Conservation (phyloP, 2,329 filamentous ascomycete genomes). For the Monilinia fructicola region DNA sequence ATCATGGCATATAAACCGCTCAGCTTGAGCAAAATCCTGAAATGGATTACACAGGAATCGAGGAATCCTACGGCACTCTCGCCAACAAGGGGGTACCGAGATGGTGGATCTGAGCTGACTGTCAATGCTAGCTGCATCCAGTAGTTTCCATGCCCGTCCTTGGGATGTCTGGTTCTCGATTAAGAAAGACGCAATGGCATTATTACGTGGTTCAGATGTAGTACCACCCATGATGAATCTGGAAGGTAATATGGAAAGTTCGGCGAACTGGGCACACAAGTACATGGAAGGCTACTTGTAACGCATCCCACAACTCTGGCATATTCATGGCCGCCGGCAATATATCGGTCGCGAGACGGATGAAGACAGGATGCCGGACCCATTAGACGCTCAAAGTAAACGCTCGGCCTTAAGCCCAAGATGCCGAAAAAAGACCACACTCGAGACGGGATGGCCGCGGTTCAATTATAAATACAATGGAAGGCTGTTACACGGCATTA, state of each 20-base stretch:
- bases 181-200: not conserved
- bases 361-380: not conserved
- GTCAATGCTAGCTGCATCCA: slow-evolving; percentile 13
- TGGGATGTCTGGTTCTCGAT: not conserved
- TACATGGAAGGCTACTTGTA: not conserved
- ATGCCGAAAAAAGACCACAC: not conserved
- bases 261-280: not conserved
- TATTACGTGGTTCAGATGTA: not conserved
- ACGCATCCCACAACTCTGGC: not conserved
- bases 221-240: not conserved
- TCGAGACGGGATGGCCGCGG: not conserved
- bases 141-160: slow-evolving; percentile 12
- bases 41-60: slow-evolving; percentile 17
- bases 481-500: not conserved
- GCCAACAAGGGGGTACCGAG: slow-evolving; percentile 4
- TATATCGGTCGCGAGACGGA: slow-evolving; percentile 4
- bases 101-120: slow-evolving; percentile 22
- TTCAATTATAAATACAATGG: not conserved
- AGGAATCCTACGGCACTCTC: slow-evolving; percentile 12
- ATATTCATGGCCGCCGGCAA: not conserved
- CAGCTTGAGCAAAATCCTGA: slow-evolving; percentile 16
- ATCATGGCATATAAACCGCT: slow-evolving; percentile 5
- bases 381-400: not conserved
- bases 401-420: not conserved
- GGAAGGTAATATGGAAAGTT: not conserved